Base-by-base conservation (phyloP, 192 early-diverging fungal species). In the Linnemannia exigua region DNA sequence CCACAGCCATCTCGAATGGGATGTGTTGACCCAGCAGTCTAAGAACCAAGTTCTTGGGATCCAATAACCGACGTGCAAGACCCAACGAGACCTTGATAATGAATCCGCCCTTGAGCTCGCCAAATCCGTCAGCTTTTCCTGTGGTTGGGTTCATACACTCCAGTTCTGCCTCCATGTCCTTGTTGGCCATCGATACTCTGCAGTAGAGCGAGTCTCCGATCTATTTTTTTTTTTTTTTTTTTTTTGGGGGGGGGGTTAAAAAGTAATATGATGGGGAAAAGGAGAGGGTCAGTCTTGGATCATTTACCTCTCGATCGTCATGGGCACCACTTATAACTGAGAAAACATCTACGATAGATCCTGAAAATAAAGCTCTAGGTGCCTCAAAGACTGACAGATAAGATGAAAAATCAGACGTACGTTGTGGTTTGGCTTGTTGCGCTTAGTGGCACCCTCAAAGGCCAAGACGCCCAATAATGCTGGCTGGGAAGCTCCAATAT, bases 131-230 rank as follows among this genome's bases (percentile, higher is more conserved):
- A 0, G 96, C 92, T 79, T 95, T 96, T 47, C 94, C 94, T 1
- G 95, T 94, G 20, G 92, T 86, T 15, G 95, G 94, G 79, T 97
- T 96, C 58, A 94, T 84, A 89, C 99, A 99, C 76, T 98, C 96
- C 20, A 99, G 82, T 78, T 99, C 99, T 15, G 99, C 96, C 52
- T 99, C 98, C 97, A 99, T 98, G 88, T 99, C 96, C 77, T 93
- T 95, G 89, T 98, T 96, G 37, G 99, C 98, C 46, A 97, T 85
- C 12, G 91, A 81, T 5, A 99, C 91, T 38, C 96, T 92, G 20
- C 92, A 97, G 79, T 97, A 99, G 4, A 99, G 92, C 14, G 96
- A 81, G 25, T 93, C 82, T 16, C 96, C 96, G 19, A 95, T 83
- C 87, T 95, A 73, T 28, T 38, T 12, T 19, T 17, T 25, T n/a